phyloP scores from a whole-genome alignment of 2,329 filamentous ascomycete genomes.

The Westerdykella aurantiaca region DNA sequence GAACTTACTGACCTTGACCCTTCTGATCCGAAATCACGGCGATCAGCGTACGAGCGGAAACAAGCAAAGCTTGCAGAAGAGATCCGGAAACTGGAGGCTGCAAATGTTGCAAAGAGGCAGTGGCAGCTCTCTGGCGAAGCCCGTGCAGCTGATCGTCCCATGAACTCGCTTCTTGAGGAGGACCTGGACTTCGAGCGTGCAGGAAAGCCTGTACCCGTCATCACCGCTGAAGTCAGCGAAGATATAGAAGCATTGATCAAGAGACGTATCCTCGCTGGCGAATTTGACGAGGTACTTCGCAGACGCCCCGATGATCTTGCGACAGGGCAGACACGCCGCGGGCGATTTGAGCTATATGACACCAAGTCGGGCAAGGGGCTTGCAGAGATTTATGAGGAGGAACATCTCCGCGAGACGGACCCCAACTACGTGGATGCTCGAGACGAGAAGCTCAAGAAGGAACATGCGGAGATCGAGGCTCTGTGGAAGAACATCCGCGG shows the following conservation, averaged over 20 bases:
- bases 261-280: conserved; percentile 76
- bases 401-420: conserved; percentile 73
- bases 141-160: conserved; percentile 69
- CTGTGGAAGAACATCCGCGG: conserved; percentile 77
- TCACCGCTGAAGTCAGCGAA: conserved; percentile 85
- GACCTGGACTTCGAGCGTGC: conserved; percentile 93
- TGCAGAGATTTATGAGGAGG: conserved; percentile 90
- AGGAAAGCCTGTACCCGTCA: conserved; percentile 89
- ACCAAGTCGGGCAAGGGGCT: conserved; percentile 80
- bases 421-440: conserved; percentile 74
- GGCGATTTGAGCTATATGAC: conserved; percentile 76
- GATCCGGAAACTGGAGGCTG: conserved; percentile 84
- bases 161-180: conserved; percentile 90
- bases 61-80: conserved; percentile 83
- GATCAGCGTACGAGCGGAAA: conserved; percentile 78
- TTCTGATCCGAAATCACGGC: conserved; percentile 64
- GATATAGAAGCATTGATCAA: conserved; percentile 93
- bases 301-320: conserved; percentile 70
- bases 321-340: conserved; percentile 58
- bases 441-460: conserved; percentile 74
- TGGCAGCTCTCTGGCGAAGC: conserved; percentile 92
- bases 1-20: conserved; percentile 60
- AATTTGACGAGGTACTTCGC: conserved; percentile 87
- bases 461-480: conserved; percentile 74
- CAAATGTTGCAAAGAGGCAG: conserved; percentile 80